Conservation (phyloP, 2,329 filamentous ascomycete genomes). For the Biscogniauxia marginata region DNA sequence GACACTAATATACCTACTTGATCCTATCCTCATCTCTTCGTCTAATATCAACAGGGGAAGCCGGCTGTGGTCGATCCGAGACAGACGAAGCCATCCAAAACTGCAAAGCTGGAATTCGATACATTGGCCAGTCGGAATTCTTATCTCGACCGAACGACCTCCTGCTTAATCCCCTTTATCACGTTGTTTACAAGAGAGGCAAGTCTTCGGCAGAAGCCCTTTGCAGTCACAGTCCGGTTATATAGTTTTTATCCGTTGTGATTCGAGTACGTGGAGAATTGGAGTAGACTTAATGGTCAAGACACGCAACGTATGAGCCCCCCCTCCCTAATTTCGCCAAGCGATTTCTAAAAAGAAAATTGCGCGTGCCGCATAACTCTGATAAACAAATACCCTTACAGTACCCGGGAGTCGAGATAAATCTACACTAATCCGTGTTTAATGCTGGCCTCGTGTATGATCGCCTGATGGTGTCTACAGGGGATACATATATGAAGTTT, state of each 20-base stretch:
- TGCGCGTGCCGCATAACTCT: neutral
- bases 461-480: conserved; percentile 38
- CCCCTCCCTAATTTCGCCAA: too few species aligned
- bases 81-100: neutral
- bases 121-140: conserved; percentile 42
- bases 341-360: too few species aligned
- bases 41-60: too few species aligned
- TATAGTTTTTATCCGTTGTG: conserved; percentile 45
- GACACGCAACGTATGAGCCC: conserved; percentile 22
- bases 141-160: conserved; percentile 49
- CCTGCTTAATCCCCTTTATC: conserved; percentile 46
- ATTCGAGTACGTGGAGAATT: conserved; percentile 46
- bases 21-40: too few species aligned
- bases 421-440: conserved; percentile 44
- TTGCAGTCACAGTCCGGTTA: conserved; percentile 46
- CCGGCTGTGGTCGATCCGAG: conserved; percentile 10
- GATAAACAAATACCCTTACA: conserved; percentile 18
- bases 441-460: conserved; percentile 45
- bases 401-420: conserved; percentile 43
- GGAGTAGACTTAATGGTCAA: conserved; percentile 44
- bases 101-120: conserved; percentile 16
- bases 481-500: conserved; percentile 34
- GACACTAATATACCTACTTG: too few species aligned
- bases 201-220: conserved; percentile 40
- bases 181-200: conserved; percentile 36